phyloP scores from a whole-genome alignment of 2,329 filamentous ascomycete species.

The Phialophora macrospora region DNA sequence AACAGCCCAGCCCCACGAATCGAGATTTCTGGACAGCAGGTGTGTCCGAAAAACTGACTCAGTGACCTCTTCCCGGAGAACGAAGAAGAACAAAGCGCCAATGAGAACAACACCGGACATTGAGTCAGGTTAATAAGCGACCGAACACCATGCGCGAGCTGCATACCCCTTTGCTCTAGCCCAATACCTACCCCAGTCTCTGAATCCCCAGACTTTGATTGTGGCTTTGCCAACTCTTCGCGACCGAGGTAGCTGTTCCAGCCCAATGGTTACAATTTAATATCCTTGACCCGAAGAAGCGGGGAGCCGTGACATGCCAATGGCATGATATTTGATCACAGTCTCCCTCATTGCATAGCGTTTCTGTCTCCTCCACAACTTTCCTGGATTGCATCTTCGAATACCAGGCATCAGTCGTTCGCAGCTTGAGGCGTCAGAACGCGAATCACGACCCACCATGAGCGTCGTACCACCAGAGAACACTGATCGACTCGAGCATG shows the following conservation, averaged over 20 bases:
- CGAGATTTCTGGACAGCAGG: background rate
- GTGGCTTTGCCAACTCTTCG: background rate
- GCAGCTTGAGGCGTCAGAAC: background rate
- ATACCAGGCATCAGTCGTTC: background rate
- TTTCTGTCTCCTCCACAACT: background rate
- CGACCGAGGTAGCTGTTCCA: conserved; percentile 13
- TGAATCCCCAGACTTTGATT: background rate
- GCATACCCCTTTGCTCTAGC: background rate
- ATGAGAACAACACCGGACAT: background rate
- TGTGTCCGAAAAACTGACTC: background rate
- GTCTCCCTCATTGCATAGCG: background rate
- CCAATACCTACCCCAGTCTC: background rate
- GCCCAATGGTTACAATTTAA: background rate
- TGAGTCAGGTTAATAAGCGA: background rate
- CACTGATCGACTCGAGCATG: conserved; percentile 25
- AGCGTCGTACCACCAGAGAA: conserved; percentile 29
- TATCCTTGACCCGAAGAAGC: conserved; percentile 12
- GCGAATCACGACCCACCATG: conserved; percentile 17
- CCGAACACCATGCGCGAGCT: background rate
- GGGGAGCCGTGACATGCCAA: conserved; percentile 3
- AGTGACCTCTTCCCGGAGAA: background rate
- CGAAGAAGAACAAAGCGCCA: background rate
- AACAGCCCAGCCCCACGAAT: background rate
- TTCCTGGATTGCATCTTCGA: background rate
- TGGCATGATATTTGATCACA: conserved; percentile 13